Evolutionary conservation across 169 alveolate genomes (phyloP).

Genomic region (Theileria annulata): DNA sequence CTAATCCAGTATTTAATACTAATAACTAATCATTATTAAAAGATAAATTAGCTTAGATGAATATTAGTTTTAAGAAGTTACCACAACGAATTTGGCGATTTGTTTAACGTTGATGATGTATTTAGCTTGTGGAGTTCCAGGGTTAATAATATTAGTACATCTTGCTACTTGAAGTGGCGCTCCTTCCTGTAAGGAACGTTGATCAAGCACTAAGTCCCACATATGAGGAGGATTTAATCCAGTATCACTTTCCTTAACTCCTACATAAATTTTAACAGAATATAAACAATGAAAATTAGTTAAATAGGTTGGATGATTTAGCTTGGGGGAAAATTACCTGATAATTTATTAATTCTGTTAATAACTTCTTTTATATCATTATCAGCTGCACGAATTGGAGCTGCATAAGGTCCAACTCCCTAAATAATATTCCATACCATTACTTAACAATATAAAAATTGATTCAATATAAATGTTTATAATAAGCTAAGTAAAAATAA

Average conservation of each 20-base stretch:
- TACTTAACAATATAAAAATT: background rate
- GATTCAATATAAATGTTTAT: background rate
- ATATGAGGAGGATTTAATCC: conserved; percentile 97
- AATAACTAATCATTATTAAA: no score
- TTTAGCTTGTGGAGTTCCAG: conserved; percentile 97
- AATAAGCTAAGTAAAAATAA: background rate
- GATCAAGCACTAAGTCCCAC: conserved; percentile 98
- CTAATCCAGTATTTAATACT: conserved; percentile 25
- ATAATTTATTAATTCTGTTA: conserved; percentile 73
- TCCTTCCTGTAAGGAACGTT: conserved; percentile 92
- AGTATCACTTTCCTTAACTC: conserved; percentile 98
- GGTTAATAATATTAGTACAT: conserved; percentile 95
- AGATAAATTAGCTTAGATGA: background rate
- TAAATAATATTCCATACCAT: conserved; percentile 2
- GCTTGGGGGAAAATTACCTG: conserved; percentile 39
- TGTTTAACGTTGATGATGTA: conserved; percentile 94
- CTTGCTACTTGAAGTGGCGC: conserved; percentile 98
- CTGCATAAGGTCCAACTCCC: conserved; percentile 81
- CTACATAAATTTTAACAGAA: conserved; percentile 29
- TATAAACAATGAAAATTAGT: background rate
- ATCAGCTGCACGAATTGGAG: conserved; percentile 71
- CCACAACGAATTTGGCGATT: conserved; percentile 98
- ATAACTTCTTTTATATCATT: conserved; percentile 70
- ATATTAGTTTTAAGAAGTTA: conserved; percentile 19
- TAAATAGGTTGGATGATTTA: background rate